Evolutionary conservation across 179 eudicot genomes (phyloP).

Genomic region (Vitellaria paradoxa): DNA sequence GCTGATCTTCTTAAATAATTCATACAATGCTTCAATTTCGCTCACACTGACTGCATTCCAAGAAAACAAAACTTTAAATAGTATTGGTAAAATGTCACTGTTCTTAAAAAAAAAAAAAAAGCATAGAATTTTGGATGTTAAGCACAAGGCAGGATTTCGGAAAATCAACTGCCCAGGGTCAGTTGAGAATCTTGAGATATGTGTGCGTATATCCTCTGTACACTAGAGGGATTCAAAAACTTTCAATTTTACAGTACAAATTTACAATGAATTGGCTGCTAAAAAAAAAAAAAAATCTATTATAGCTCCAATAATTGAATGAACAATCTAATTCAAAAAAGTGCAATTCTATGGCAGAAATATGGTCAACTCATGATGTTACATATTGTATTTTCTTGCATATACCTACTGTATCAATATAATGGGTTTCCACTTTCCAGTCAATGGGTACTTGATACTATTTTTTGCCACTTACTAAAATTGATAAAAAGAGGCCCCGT

Average conservation of each 20-base stretch:
- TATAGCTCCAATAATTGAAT: background rate
- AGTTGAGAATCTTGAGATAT: background rate
- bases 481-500: too few relatives aligned
- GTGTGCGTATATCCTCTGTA: background rate
- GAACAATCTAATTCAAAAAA: background rate
- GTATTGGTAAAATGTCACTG: background rate
- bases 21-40: slow-evolving; percentile 69
- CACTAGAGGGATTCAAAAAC: background rate
- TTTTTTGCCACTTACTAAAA: too few relatives aligned
- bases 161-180: background rate
- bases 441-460: too few relatives aligned
- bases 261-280: background rate
- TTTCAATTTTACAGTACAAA: too few relatives aligned
- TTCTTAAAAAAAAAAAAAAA: background rate
- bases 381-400: too few relatives aligned
- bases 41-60: slow-evolving; percentile 56
- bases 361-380: background rate
- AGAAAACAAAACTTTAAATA: background rate
- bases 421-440: too few relatives aligned
- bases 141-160: background rate
- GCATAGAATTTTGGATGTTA: background rate
- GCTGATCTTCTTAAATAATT: slow-evolving; percentile 60
- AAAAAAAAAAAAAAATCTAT: background rate
- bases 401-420: too few relatives aligned
- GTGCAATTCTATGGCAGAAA: background rate